Evolutionary conservation across 495 filamentous ascomycete genomes (phyloP), one percentile per base, ranked within the genome.

Genomic region (Penicillium paxilli): DNA sequence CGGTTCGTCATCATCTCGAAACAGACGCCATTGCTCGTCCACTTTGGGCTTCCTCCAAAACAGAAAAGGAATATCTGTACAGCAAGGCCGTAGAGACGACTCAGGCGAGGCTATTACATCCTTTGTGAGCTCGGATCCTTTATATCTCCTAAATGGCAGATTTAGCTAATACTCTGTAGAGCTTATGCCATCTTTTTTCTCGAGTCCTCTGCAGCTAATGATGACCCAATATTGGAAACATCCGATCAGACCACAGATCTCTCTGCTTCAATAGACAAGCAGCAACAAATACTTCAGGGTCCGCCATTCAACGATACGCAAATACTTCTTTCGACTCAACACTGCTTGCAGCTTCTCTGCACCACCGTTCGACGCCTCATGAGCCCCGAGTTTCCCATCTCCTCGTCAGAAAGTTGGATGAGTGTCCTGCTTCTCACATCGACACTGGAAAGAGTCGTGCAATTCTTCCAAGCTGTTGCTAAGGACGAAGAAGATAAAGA

Each of bases 181-280:
- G 62, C 64, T 35, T 64, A 67, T 25, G 55, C 59, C 3, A 56
- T 66, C 26, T 66, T 64, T 48, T 70, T 70, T 41, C 65, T 70
- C 3, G 65, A 70, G 48, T 60, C 60, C 4, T 46, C 25, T 38
- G 64, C 64, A 41, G 38, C 42, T 12, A n/a, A n/a, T n/a, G 44
- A 52, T 28, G 47, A 25, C 14, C 26, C 12, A 2, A 17, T 44
- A 17, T 45, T 23, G 1, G 28, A 55, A 24, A 21, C 25, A 17
- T 44, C 55, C 4, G n/a, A 40, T 20, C 51, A 50, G 23, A 21
- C 26, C 17, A 16, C 20, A 42, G 40, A 33, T 17, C 19, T 55
- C 21, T 44, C 44, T 17, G 19, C 22, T 16, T 59, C 55, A 3
- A 28, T 61, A 5, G 20, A 49, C 30, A 25, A 37, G 9, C 65